phyloP scores from a whole-genome alignment of 345 rosid genomes.

The Salix brachista region DNA sequence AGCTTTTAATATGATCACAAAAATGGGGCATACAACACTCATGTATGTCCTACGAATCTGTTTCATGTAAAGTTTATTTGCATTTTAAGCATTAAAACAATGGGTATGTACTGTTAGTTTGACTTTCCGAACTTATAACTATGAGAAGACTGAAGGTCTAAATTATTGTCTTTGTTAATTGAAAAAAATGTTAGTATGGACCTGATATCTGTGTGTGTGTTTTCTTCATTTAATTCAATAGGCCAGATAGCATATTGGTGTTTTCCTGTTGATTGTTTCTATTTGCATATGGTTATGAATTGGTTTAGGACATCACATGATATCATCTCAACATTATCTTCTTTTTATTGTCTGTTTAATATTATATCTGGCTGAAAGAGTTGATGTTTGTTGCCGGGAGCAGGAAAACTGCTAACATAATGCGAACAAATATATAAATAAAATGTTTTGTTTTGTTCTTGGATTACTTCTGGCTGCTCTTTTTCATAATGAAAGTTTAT shows the following conservation, averaged over 20 bases:
- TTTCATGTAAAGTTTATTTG: neutral
- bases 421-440: neutral
- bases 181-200: neutral
- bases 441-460: neutral
- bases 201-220: neutral
- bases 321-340: neutral
- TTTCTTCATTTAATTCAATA: neutral
- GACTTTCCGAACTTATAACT: neutral
- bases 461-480: neutral
- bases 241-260: neutral
- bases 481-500: neutral
- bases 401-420: neutral
- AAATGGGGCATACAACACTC: neutral
- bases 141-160: neutral
- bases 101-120: neutral
- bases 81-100: neutral
- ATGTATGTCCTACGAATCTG: neutral
- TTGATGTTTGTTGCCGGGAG: neutral
- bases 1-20: neutral
- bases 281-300: neutral
- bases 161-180: neutral
- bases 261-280: neutral
- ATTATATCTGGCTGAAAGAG: neutral
- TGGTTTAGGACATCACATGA: neutral
- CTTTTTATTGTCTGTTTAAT: neutral